Base-by-base conservation (phyloP, 176 grass and related monocot species). In the Carex pumila region DNA sequence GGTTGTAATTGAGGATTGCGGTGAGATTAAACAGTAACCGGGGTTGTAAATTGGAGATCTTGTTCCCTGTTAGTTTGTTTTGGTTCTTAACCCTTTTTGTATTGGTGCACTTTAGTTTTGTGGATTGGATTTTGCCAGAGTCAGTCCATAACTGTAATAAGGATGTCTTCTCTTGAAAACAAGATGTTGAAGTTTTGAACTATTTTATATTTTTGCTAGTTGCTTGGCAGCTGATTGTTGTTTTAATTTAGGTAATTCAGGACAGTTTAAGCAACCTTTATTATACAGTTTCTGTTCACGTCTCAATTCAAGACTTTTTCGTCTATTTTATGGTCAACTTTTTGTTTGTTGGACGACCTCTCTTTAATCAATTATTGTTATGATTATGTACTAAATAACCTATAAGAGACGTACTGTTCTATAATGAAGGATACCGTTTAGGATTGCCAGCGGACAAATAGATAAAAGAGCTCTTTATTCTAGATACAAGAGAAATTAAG, bases 1-100 rank as follows among this genome's bases (percentile, higher is more conserved):
- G 2, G 93, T 95, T 1, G 7, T 86, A 49, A 95, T 95, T 21
- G 89, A 89, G n/a, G 91, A 93, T 67, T 91, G 91, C 3, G 93
- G 93, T 12, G 83, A 93, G 83, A 63, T 95, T 31, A 67, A 68
- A 52, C 41, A 83, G 21, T 65, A 41, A 64, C 8, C 7, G 13
- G 60, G 41, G 39, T 83, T 65, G 61, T 62, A 30, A 31, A 54
- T 45, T 68, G 0, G 59, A 53, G 34, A 55, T 56, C 22, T 18
- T 53, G 50, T 77, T 69, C 34, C 12, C 30, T 66, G 63, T 34
- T 15, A 14, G 2, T 12, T 21, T 66, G 17, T 69, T 39, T 56
- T 25, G 67, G 64, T 31, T 84, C 15, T 68, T 85, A 25, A 0
- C 6, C 21, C 12, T 58, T 55, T 60, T 60, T 3, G 6, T 36